Evolutionary conservation across 2,329 filamentous ascomycete species (phyloP).

Genomic region (Fusarium goolgardi): DNA sequence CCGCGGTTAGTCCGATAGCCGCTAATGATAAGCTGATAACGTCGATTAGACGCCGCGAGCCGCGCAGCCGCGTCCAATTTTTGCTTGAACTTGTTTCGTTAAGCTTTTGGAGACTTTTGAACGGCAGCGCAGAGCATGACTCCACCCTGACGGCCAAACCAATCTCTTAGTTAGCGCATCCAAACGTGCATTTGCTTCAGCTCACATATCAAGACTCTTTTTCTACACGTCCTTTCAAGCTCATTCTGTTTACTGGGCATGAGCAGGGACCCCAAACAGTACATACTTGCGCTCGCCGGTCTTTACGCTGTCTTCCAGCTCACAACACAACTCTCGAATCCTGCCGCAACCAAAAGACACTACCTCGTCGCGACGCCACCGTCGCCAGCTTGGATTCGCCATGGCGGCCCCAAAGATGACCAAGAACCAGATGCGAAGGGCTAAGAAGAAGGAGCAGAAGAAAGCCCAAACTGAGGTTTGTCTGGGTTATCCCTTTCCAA

Average conservation of each 20-base stretch:
- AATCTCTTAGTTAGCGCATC: conserved; percentile 36
- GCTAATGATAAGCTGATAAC: conserved; percentile 36
- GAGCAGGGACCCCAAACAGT: conserved; percentile 55
- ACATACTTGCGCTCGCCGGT: conserved; percentile 50
- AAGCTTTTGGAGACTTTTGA: conserved; percentile 21
- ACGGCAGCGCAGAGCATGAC: conserved; percentile 30
- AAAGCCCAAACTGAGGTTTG: conserved; percentile 68
- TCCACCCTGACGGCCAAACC: conserved; percentile 35
- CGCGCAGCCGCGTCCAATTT: conserved; percentile 13
- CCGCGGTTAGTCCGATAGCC: conserved; percentile 31
- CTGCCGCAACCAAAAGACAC: conserved; percentile 45
- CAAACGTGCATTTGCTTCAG: conserved; percentile 18
- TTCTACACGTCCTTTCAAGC: background rate
- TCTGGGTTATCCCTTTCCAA: background rate
- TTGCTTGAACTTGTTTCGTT: background rate
- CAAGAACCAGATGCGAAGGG: conserved; percentile 93
- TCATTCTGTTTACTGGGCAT: conserved; percentile 43
- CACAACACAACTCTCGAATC: conserved; percentile 51
- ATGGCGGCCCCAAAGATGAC: conserved; percentile 80
- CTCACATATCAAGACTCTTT: conserved; percentile 1
- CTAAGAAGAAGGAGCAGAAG: conserved; percentile 95
- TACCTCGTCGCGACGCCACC: conserved; percentile 43
- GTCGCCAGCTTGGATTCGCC: conserved; percentile 49
- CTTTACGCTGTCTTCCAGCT: conserved; percentile 54
- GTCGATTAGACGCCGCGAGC: conserved; percentile 13